These are phyloP conservation scores for Euphorbia peplus DNA, from an alignment of 345 rosid genomes.

Conservation along the genomic window DNA sequence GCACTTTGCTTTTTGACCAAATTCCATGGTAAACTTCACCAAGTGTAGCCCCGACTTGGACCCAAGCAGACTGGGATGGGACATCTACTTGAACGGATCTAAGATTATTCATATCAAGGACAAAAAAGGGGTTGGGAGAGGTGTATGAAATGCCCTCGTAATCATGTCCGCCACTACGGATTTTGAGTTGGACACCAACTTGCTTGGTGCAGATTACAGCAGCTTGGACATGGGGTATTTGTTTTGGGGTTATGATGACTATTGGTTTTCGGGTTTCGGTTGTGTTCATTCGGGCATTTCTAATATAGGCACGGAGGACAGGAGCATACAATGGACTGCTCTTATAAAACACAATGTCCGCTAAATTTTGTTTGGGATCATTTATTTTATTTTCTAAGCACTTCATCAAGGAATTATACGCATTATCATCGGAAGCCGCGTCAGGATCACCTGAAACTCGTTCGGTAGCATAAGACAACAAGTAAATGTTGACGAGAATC, in stretches of 20 bases:
- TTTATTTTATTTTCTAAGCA: slow-evolving; percentile 38
- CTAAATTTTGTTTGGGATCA: slow-evolving; percentile 14
- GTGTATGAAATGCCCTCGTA: slow-evolving; percentile 48
- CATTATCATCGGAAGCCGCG: slow-evolving; percentile 16
- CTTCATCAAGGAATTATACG: slow-evolving; percentile 37
- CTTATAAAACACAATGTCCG: slow-evolving; percentile 34
- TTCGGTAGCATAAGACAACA: slow-evolving; percentile 1
- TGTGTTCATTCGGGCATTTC: slow-evolving; percentile 55
- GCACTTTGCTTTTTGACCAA: slow-evolving; percentile 42
- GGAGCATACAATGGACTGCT: slow-evolving; percentile 38
- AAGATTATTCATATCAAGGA: slow-evolving; percentile 52
- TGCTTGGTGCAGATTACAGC: slow-evolving; percentile 50
- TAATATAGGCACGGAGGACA: slow-evolving; percentile 47
- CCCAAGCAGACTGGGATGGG: slow-evolving; percentile 40
- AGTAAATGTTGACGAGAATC: slow-evolving; percentile 6
- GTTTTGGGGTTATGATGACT: slow-evolving; percentile 45
- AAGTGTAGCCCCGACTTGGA: slow-evolving; percentile 47
- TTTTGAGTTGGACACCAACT: slow-evolving; percentile 38
- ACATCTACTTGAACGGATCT: slow-evolving; percentile 32
- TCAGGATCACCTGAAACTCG: neutral
- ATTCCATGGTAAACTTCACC: slow-evolving; percentile 54
- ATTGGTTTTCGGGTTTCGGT: slow-evolving; percentile 44
- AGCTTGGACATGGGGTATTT: slow-evolving; percentile 48
- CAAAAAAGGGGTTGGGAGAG: slow-evolving; percentile 46
- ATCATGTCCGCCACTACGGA: slow-evolving; percentile 56